Evolutionary conservation across 1,139 yeast species (phyloP).

Genomic region (Saccharomyces hybrid): DNA sequence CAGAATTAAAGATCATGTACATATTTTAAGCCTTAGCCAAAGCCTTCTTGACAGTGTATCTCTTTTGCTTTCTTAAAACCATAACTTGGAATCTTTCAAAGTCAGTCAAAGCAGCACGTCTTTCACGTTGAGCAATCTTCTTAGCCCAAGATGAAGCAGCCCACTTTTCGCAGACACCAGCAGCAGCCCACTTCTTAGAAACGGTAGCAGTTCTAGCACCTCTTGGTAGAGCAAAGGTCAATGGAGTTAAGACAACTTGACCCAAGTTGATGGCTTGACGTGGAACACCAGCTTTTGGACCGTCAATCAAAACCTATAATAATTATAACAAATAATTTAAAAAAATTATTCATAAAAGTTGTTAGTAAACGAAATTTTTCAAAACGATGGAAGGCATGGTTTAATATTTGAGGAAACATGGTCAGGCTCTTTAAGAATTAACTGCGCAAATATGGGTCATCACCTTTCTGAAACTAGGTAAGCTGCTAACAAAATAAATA

Average conservation of each 20-base stretch:
- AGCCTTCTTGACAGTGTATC: conserved; percentile 88
- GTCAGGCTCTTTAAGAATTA: background rate
- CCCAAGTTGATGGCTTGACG: conserved; percentile 89
- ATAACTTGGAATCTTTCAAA: conserved; percentile 99
- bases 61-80: conserved; percentile 95
- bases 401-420: background rate
- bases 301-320: conserved; percentile 78
- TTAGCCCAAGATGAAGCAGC: conserved; percentile 93
- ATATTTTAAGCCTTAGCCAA: conserved; percentile 67
- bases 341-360: conserved; percentile 1
- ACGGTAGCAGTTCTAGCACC: conserved; percentile 85
- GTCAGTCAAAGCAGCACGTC: conserved; percentile 88
- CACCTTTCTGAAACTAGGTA: background rate
- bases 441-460: background rate
- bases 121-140: conserved; percentile 91
- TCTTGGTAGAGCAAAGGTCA: conserved; percentile 86
- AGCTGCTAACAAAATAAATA: background rate
- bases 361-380: conserved; percentile 4
- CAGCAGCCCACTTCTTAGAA: conserved; percentile 88
- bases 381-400: background rate
- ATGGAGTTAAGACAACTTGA: conserved; percentile 87
- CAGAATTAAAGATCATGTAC: conserved; percentile 1
- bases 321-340: conserved; percentile 9
- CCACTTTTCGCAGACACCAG: conserved; percentile 88
- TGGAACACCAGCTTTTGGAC: conserved; percentile 80